Evolutionary conservation across 345 rosid genomes (phyloP).

Genomic region (Euphorbia lathyris): DNA sequence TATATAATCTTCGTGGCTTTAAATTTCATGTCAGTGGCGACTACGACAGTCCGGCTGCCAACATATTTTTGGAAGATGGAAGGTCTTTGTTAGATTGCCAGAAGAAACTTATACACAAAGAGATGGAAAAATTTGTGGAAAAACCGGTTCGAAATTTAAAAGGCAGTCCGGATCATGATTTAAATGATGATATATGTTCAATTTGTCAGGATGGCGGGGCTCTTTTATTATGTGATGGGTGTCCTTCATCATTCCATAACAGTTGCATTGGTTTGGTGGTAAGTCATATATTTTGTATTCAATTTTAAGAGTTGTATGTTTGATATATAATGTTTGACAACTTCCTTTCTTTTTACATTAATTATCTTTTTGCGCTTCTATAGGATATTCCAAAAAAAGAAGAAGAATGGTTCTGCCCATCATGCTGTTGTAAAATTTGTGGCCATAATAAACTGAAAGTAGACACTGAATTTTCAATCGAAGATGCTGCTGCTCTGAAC

Average conservation of each 20-base stretch:
- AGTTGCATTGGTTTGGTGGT: conserved; percentile 62
- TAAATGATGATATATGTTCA: conserved; percentile 63
- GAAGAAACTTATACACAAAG: conserved; percentile 27
- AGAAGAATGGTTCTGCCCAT: conserved; percentile 86
- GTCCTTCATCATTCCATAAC: conserved; percentile 84
- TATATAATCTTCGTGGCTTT: conserved; percentile 48
- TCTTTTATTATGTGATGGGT: conserved; percentile 65
- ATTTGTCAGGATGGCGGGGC: conserved; percentile 81
- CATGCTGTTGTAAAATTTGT: conserved; percentile 73
- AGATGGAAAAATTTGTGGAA: conserved; percentile 21
- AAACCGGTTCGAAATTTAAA: conserved; percentile 26
- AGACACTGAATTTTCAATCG: conserved; percentile 22
- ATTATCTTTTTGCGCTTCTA: background rate
- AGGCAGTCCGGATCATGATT: no score
- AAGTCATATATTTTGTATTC: conserved; percentile 3
- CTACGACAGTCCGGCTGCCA: conserved; percentile 42
- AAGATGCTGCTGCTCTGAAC: conserved; percentile 27
- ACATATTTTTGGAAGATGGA: conserved; percentile 68
- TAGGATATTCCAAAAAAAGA: conserved; percentile 75
- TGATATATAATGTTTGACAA: background rate
- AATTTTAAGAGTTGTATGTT: background rate
- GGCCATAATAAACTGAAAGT: conserved; percentile 30
- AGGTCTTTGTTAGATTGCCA: conserved; percentile 73
- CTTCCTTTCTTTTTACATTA: background rate
- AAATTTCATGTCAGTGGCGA: conserved; percentile 50